phyloP scores from a whole-genome alignment of 805 yeast species.

The Wickerhamiella azymoides region DNA sequence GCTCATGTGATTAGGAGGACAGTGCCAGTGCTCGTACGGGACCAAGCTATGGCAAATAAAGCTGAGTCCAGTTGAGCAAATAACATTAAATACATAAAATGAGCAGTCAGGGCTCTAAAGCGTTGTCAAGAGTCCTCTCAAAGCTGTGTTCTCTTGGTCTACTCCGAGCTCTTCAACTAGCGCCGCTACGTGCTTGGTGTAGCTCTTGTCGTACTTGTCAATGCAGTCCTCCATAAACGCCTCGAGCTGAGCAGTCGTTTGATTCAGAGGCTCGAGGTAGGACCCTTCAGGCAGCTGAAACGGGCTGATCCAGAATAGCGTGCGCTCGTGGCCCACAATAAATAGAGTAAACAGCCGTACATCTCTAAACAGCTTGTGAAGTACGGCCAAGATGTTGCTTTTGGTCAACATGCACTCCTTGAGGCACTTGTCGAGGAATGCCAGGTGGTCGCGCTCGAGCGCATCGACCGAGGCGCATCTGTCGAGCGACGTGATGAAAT shows the following conservation, averaged over 20 bases:
- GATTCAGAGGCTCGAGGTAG: slow-evolving; percentile 10
- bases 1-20: slow-evolving; percentile 10
- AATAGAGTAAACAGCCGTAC: slow-evolving; percentile 21
- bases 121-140: neutral
- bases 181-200: neutral
- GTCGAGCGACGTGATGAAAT: slow-evolving; percentile 25
- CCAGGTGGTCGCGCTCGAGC: slow-evolving; percentile 35
- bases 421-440: slow-evolving; percentile 47
- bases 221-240: slow-evolving; percentile 21
- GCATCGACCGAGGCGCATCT: slow-evolving; percentile 29
- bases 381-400: slow-evolving; percentile 35
- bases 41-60: too few relatives aligned
- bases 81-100: neutral
- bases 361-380: slow-evolving; percentile 29
- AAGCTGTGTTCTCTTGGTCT: neutral
- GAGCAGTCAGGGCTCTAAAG: neutral
- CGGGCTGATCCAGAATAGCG: slow-evolving; percentile 21
- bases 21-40: too few relatives aligned
- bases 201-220: slow-evolving; percentile 20
- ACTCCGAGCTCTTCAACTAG: slow-evolving; percentile 1
- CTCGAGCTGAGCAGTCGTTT: slow-evolving; percentile 18
- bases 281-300: slow-evolving; percentile 13
- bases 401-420: slow-evolving; percentile 56
- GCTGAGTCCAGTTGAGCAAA: too few relatives aligned
- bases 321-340: slow-evolving; percentile 15